These are phyloP conservation scores for Colletotrichum truncatum DNA, from an alignment of 2,329 filamentous ascomycete species.

Conservation along the genomic window DNA sequence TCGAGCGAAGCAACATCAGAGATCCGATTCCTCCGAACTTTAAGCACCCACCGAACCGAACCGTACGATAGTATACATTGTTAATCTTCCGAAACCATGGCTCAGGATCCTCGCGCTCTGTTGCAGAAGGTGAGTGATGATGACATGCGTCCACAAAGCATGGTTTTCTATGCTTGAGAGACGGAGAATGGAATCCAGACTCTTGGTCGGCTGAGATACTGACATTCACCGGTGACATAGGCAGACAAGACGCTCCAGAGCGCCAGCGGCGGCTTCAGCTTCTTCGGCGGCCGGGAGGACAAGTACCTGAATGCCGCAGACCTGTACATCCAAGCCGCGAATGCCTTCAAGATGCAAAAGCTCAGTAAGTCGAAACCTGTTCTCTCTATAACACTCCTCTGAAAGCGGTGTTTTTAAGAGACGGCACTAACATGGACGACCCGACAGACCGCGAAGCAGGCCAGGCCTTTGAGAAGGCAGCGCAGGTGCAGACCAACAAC, in stretches of 20 bases:
- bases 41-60: neutral
- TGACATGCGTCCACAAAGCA: neutral
- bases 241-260: slow-evolving; percentile 84
- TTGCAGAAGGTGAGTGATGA: slow-evolving; percentile 76
- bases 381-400: no score
- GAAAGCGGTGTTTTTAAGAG: no score
- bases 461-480: slow-evolving; percentile 85
- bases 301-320: slow-evolving; percentile 93
- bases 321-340: slow-evolving; percentile 86
- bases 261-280: slow-evolving; percentile 83
- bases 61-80: neutral
- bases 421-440: neutral
- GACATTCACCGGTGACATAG: slow-evolving; percentile 54
- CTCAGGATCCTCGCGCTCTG: slow-evolving; percentile 80
- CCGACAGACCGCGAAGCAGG: slow-evolving; percentile 82
- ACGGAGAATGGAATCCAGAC: no score
- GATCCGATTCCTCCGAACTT: neutral
- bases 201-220: neutral
- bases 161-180: no score
- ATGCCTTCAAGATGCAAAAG: slow-evolving; percentile 90
- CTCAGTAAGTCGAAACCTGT: slow-evolving; percentile 79
- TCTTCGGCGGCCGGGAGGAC: slow-evolving; percentile 87
- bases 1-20: neutral
- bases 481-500: slow-evolving; percentile 80
- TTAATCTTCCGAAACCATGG: slow-evolving; percentile 58